A percentile compares a stretch with the other conserved stretches of the same genome.
phyloP scores from a whole-genome alignment of 2,329 filamentous ascomycete species.

The Ampelomyces quisqualis region DNA sequence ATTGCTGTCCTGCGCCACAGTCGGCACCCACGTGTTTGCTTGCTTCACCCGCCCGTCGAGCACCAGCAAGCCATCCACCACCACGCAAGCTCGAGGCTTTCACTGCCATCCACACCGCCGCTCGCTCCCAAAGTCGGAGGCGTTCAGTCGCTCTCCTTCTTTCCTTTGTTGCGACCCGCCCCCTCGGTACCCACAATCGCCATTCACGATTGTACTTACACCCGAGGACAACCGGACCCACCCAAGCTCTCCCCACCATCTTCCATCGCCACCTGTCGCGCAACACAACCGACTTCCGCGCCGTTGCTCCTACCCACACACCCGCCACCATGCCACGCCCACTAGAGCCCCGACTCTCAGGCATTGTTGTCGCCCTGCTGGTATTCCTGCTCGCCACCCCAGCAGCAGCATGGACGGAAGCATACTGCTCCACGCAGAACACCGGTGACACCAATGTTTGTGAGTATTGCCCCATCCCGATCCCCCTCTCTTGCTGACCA shows the following conservation, averaged over 20 bases:
- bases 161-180: constrained; percentile 10
- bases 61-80: background rate
- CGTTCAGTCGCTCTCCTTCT: constrained; percentile 27
- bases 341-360: constrained; percentile 10
- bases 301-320: constrained; percentile 6
- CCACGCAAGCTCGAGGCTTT: constrained; percentile 1
- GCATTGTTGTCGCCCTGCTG: constrained; percentile 21
- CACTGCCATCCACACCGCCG: constrained; percentile 6
- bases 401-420: constrained; percentile 24
- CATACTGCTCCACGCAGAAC: constrained; percentile 52
- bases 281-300: no score
- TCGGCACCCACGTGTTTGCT: constrained; percentile 1
- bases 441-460: constrained; percentile 39
- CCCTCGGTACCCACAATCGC: constrained; percentile 5
- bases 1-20: no score
- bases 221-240: background rate
- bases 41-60: background rate
- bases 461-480: constrained; percentile 25
- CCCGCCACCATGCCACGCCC: constrained; percentile 17
- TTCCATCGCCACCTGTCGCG: no score
- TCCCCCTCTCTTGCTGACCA: constrained; percentile 8
- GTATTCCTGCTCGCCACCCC: constrained; percentile 17
- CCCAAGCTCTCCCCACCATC: constrained; percentile 4
- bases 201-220: constrained; percentile 9
- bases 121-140: constrained; percentile 16